Evolutionary conservation across 441 rosid genomes (phyloP).

Genomic region (Metrosideros polymorpha): DNA sequence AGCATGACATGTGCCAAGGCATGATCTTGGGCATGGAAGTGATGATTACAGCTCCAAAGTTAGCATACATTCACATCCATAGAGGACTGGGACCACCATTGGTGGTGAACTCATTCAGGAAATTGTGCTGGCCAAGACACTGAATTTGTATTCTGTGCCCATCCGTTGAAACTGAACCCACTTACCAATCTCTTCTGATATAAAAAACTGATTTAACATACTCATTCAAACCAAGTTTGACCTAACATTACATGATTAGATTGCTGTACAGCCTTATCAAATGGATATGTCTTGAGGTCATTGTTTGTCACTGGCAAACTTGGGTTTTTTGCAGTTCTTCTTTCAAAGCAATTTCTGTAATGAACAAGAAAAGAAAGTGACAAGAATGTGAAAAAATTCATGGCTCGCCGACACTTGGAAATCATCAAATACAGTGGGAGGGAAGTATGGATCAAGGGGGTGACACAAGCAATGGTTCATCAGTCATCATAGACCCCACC

Average conservation of each 20-base stretch:
- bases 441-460: background rate
- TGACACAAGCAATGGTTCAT: background rate
- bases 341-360: background rate
- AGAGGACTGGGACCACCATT: constrained; percentile 26
- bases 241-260: background rate
- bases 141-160: background rate
- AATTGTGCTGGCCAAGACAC: background rate
- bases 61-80: background rate
- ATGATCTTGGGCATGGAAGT: background rate
- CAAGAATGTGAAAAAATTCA: background rate
- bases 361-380: background rate
- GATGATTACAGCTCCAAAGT: background rate
- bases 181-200: background rate
- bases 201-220: background rate
- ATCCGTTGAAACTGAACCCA: constrained; percentile 8
- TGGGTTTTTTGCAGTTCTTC: background rate
- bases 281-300: background rate
- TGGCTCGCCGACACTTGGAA: background rate
- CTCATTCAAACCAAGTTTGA: background rate
- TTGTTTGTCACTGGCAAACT: background rate
- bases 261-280: background rate
- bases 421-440: background rate
- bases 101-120: background rate
- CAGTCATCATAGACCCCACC: background rate
- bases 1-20: constrained; percentile 9